Evolutionary conservation across 768 basidiomycete genomes (phyloP).

Genomic region (Lactarius deliciosus): DNA sequence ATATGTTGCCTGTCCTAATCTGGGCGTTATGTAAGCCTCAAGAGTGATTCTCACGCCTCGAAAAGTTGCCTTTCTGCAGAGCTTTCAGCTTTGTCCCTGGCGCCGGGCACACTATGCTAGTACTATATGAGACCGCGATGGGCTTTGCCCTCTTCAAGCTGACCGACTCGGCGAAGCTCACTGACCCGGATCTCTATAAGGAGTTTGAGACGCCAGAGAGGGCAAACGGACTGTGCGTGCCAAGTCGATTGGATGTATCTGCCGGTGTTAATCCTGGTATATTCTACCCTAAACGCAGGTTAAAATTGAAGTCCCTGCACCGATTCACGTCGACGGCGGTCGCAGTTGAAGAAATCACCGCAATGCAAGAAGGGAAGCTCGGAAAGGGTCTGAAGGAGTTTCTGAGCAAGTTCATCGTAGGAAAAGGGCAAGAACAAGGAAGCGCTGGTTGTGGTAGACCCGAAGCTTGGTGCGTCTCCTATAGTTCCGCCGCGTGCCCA

Average conservation of each 20-base stretch:
- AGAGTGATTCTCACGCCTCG: constrained; percentile 13
- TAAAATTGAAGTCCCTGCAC: constrained; percentile 94
- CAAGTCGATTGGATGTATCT: constrained; percentile 2
- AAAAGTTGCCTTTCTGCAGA: constrained; percentile 16
- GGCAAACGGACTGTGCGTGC: constrained; percentile 85
- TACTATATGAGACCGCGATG: constrained; percentile 93
- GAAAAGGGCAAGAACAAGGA: constrained; percentile 93
- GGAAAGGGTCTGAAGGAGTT: constrained; percentile 94
- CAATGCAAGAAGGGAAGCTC: constrained; percentile 88
- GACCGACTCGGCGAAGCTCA: constrained; percentile 82
- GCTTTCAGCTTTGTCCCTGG: neutral
- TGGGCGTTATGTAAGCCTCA: too few species aligned
- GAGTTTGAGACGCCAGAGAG: constrained; percentile 92
- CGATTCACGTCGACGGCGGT: constrained; percentile 95
- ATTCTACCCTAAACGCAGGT: constrained; percentile 44
- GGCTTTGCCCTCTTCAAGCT: constrained; percentile 99
- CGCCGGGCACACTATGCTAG: constrained; percentile 64
- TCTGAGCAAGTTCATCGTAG: constrained; percentile 77
- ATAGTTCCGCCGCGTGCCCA: neutral
- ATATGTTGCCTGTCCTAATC: too few species aligned
- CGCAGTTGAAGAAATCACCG: constrained; percentile 95
- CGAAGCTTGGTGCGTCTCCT: constrained; percentile 72
- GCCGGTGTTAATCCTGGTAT: constrained; percentile 3
- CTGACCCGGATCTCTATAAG: constrained; percentile 82
- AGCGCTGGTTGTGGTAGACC: constrained; percentile 79